Evolutionary conservation across 179 eudicot species (phyloP).

Genomic region (Heliamphora pulchella): DNA sequence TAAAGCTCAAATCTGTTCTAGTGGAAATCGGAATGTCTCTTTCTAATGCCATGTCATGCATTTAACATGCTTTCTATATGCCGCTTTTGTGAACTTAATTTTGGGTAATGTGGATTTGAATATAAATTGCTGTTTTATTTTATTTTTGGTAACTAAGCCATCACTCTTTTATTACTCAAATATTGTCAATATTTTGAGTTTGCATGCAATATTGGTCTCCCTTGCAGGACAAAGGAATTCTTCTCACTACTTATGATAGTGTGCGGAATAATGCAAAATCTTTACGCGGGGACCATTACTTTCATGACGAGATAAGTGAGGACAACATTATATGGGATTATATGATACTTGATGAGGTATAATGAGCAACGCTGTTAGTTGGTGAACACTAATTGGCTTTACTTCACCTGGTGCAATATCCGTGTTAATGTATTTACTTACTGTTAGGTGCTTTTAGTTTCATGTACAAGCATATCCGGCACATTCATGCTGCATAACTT

Average conservation of each 20-base stretch:
- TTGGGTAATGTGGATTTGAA: slow-evolving; percentile 5
- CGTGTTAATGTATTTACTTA: background rate
- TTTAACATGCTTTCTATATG: background rate
- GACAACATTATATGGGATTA: slow-evolving; percentile 81
- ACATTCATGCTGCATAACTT: background rate
- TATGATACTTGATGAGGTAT: slow-evolving; percentile 96
- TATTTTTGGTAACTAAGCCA: background rate
- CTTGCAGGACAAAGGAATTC: slow-evolving; percentile 79
- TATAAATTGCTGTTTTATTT: background rate
- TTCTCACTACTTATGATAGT: slow-evolving; percentile 89
- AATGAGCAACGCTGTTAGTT: background rate
- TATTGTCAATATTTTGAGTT: background rate
- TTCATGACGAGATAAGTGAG: slow-evolving; percentile 46
- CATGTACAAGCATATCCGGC: too few relatives aligned
- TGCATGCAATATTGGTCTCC: slow-evolving; percentile 12
- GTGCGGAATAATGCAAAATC: slow-evolving; percentile 75
- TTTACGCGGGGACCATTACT: slow-evolving; percentile 41
- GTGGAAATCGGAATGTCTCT: background rate
- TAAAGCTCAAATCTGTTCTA: background rate
- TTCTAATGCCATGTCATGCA: background rate
- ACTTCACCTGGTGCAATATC: background rate
- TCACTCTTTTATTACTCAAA: background rate
- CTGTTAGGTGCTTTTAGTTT: background rate
- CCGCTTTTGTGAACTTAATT: background rate
- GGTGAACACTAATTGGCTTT: background rate